Conservation (phyloP, 139 green algal genomes). For the Chlorella sp. region DNA sequence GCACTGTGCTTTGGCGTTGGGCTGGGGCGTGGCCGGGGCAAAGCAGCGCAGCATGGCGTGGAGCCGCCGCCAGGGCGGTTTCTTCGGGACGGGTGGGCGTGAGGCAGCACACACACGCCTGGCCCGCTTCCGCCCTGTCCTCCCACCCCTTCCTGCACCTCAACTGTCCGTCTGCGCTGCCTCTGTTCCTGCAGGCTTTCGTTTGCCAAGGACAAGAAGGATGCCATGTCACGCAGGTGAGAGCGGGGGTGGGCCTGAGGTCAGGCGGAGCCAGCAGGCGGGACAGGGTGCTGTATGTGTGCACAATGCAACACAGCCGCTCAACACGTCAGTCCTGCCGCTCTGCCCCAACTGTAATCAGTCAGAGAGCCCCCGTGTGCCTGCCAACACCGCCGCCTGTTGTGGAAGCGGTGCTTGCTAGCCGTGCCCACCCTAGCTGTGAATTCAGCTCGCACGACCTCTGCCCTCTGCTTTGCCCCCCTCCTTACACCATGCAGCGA, state of each 20-base stretch:
- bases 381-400: background rate
- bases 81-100: too few relatives aligned
- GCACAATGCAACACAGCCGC: background rate
- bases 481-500: background rate
- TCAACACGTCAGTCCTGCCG: too few relatives aligned
- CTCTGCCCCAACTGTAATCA: background rate
- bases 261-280: background rate
- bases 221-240: conserved; percentile 61
- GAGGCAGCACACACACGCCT: too few relatives aligned
- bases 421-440: too few relatives aligned
- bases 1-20: too few relatives aligned
- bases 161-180: background rate
- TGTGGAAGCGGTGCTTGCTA: too few relatives aligned
- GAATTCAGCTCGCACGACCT: too few relatives aligned
- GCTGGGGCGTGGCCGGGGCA: too few relatives aligned
- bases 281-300: background rate
- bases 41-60: too few relatives aligned
- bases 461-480: background rate
- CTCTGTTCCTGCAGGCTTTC: conserved; percentile 39
- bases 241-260: background rate
- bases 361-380: too few relatives aligned
- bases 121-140: background rate
- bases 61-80: background rate
- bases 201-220: conserved; percentile 56
- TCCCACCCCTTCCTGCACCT: background rate